Base-by-base conservation (phyloP, 768 basidiomycete species). In the Pleurotus sapidus region DNA sequence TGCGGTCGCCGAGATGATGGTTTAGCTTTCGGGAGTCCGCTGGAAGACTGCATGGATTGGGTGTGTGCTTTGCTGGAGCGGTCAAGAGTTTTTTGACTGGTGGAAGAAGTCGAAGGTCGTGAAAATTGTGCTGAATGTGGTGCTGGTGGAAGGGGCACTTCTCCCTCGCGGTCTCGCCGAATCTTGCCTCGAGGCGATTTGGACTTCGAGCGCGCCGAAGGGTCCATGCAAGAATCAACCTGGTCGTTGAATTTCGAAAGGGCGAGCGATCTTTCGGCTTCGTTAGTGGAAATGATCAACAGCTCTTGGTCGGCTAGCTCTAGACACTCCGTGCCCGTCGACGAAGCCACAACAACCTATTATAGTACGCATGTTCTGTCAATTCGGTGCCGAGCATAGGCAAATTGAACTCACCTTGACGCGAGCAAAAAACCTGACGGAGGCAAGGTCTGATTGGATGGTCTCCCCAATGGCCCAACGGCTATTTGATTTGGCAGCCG, bases 381-480 rank as follows among this genome's bases (percentile, higher is more conserved):
- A 42, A 40, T 55, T 47, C 50, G 51, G 34, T 43, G 30, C 17
- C 49, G 18, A 46, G 56, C 58, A 40, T 39, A 64, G 53, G 57
- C 47, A 46, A 62, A 57, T 58, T 47, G 37, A 42, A 61, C 63
- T 62, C 56, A 90, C 86, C 81, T 89, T 89, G 61, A 87, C 76
- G 46, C 84, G 82, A 62, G 87, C 73, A 68, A 86, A 84, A 69
- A 90, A 94, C 67, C 80, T 81, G 54, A 91, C 81, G 53, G 81
- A 79, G 12, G 81, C 84, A 62, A 87, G 69, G 50, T 82, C 77
- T 42, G 87, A 87, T 60, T 79, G 75, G 62, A 91, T 81, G 24
- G 88, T 87, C 74, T 92, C 90, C 9, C 91, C 91, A 57, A 89
- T 80, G 7, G 89, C 81, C 88, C 91, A 93, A 17, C 88, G 83